Conservation (phyloP, 306 rosid genomes). For the Spatholobus suberectus region DNA sequence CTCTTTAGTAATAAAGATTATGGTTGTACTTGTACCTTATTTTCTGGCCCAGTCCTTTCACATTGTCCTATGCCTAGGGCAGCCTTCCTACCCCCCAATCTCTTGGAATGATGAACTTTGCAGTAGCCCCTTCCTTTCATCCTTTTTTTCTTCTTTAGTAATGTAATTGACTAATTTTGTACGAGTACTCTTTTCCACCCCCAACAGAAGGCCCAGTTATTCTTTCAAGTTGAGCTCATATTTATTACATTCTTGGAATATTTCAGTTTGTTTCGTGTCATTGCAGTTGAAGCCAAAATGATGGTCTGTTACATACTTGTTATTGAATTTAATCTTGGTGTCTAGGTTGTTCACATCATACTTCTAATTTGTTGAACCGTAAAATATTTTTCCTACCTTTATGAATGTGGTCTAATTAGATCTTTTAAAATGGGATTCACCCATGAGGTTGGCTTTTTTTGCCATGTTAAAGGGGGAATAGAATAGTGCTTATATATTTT, state of each 20-base stretch:
- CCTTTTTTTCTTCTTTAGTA: conserved; percentile 9
- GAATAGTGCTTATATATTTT: conserved; percentile 25
- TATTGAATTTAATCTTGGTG: conserved; percentile 12
- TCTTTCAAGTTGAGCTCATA: conserved; percentile 5
- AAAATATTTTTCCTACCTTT: not conserved
- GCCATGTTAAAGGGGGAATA: not conserved
- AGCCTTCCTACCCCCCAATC: conserved; percentile 12
- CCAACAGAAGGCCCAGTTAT: not conserved
- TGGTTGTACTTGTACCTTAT: not conserved
- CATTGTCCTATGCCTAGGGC: not conserved
- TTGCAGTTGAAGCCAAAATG: not conserved
- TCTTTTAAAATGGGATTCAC: not conserved
- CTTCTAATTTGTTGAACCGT: conserved; percentile 1
- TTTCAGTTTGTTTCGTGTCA: not conserved
- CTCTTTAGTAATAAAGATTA: not conserved
- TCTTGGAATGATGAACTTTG: not conserved
- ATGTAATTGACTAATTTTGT: not conserved
- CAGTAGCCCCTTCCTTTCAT: not conserved
- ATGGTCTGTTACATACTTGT: not conserved
- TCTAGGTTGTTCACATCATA: conserved; percentile 8
- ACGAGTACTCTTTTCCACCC: not conserved
- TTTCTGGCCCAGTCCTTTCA: not conserved
- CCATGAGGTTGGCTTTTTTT: conserved; percentile 16
- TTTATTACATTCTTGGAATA: not conserved
- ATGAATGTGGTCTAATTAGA: conserved; percentile 27